Conservation (phyloP, 2,329 filamentous ascomycete species). For the Cercospora zeae-maydis region DNA sequence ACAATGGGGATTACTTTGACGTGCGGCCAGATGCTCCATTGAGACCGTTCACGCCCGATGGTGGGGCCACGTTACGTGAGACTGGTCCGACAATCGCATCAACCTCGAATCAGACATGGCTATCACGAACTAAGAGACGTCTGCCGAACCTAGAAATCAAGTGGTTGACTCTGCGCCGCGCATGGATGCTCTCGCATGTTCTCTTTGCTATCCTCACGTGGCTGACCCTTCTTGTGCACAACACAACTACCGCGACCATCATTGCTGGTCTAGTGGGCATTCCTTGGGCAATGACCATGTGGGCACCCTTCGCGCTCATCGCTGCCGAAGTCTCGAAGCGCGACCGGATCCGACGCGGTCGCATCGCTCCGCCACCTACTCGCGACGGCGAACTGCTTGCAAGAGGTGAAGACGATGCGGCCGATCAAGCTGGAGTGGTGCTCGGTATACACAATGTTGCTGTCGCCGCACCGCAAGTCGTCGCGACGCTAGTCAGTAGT, state of each 20-base stretch:
- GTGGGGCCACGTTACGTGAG: constrained; percentile 9
- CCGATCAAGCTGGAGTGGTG: constrained; percentile 82
- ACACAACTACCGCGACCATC: constrained; percentile 67
- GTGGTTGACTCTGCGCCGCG: constrained; percentile 78
- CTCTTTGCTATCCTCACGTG: constrained; percentile 80
- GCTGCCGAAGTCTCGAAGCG: constrained; percentile 84
- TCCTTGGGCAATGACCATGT: constrained; percentile 81
- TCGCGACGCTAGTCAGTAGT: constrained; percentile 80
- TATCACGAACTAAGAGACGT: not conserved
- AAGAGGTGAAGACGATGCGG: constrained; percentile 51
- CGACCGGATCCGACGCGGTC: constrained; percentile 61
- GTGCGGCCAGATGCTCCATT: not conserved
- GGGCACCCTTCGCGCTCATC: constrained; percentile 94
- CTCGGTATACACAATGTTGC: constrained; percentile 95
- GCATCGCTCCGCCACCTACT: constrained; percentile 41
- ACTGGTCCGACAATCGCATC: not conserved
- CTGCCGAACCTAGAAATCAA: constrained; percentile 61
- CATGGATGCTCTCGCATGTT: constrained; percentile 83
- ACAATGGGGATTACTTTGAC: constrained; percentile 11
- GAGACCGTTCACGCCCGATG: not conserved
- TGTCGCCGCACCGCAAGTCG: constrained; percentile 84
- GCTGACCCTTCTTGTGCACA: constrained; percentile 72
- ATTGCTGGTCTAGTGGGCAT: constrained; percentile 81
- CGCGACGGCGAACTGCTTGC: constrained; percentile 39
- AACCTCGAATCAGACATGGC: not conserved